These are phyloP conservation scores for Singerocomus inundabilis DNA, from an alignment of 1,284 basidiomycete genomes.

Conservation along the genomic window DNA sequence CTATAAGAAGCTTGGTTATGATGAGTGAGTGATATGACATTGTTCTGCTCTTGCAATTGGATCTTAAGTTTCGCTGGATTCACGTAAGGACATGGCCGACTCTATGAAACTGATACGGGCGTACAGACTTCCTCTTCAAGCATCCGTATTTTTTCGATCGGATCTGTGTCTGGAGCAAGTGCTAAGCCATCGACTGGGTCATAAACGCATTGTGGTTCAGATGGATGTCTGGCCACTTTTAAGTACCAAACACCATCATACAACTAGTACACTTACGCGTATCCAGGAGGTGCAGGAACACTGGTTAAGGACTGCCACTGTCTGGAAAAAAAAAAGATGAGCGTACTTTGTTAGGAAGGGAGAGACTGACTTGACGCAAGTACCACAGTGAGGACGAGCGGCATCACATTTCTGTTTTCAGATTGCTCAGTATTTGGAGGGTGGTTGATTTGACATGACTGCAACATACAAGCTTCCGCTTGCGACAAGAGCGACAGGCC, in stretches of 20 bases:
- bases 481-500: constrained; percentile 79
- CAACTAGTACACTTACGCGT: constrained; percentile 53
- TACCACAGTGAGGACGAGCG: constrained; percentile 75
- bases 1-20: constrained; percentile 14
- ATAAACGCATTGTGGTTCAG: constrained; percentile 77
- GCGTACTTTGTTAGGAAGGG: not conserved
- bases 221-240: constrained; percentile 57
- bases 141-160: constrained; percentile 67
- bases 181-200: constrained; percentile 79
- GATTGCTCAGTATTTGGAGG: constrained; percentile 11
- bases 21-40: constrained; percentile 19
- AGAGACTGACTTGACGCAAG: constrained; percentile 69
- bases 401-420: constrained; percentile 75
- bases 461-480: constrained; percentile 68
- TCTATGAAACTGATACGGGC: constrained; percentile 17
- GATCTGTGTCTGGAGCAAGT: constrained; percentile 71
- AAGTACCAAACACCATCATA: constrained; percentile 6
- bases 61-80: constrained; percentile 59
- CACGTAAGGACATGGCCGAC: constrained; percentile 14
- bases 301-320: constrained; percentile 78
- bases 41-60: constrained; percentile 54
- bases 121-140: constrained; percentile 77
- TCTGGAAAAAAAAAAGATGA: constrained; percentile 37
- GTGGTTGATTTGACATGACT: not conserved
- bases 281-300: constrained; percentile 75